Conservation (phyloP, 768 basidiomycete species). For the Calocybe cyanea region DNA sequence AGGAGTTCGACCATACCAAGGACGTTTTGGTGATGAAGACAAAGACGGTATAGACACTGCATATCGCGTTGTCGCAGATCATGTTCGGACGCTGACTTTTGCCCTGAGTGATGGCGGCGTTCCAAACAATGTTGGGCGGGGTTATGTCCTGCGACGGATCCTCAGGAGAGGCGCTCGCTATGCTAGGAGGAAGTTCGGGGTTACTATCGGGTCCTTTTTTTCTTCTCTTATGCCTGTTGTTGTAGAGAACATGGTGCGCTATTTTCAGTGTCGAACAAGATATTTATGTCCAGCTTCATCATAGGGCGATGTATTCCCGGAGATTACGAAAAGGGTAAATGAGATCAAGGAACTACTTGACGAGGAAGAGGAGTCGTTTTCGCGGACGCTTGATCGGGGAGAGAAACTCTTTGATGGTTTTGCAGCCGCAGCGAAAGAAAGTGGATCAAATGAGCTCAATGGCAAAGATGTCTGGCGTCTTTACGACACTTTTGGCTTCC, state of each 20-base stretch:
- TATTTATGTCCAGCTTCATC: conserved; percentile 4
- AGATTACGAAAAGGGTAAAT: conserved; percentile 75
- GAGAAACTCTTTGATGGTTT: conserved; percentile 95
- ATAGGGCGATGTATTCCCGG: conserved; percentile 88
- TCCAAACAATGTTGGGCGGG: conserved; percentile 93
- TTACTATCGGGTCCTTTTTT: conserved; percentile 92
- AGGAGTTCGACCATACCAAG: conserved; percentile 81
- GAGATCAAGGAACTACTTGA: conserved; percentile 94
- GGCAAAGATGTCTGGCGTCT: conserved; percentile 96
- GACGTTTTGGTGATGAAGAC: conserved; percentile 95
- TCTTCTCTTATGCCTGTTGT: conserved; percentile 88
- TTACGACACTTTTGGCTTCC: conserved; percentile 98
- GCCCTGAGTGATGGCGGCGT: conserved; percentile 96
- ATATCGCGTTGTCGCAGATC: conserved; percentile 95
- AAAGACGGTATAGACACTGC: conserved; percentile 94
- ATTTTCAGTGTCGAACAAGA: background rate
- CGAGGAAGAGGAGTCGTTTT: conserved; percentile 97
- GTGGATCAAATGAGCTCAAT: conserved; percentile 61
- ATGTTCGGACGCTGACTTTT: conserved; percentile 92
- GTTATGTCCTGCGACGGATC: conserved; percentile 95
- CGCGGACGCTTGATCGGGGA: conserved; percentile 94
- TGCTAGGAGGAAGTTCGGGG: conserved; percentile 90
- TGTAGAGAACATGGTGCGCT: conserved; percentile 78
- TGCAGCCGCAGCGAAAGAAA: conserved; percentile 60
- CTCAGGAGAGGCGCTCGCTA: conserved; percentile 92